Evolutionary conservation across 352 stramenopile genomes (phyloP).

Genomic region (Globisporangium spinosum): DNA sequence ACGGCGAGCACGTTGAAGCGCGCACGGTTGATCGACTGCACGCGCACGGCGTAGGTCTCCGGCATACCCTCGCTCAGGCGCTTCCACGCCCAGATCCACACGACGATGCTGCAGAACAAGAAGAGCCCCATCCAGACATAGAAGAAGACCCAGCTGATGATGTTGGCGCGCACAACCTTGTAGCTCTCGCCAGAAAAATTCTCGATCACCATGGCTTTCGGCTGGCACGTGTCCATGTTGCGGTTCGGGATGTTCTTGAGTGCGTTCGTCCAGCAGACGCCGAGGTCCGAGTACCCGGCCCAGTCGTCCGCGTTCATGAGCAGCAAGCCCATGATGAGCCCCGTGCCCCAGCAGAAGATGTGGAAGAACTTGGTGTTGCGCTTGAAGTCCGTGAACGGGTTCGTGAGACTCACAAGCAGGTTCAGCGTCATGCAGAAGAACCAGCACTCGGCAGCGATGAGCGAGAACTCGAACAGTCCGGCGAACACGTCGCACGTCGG

Average conservation of each 20-base stretch:
- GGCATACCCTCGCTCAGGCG: constrained; percentile 84
- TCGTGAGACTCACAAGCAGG: constrained; percentile 83
- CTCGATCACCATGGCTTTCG: constrained; percentile 42
- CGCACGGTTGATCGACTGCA: constrained; percentile 85
- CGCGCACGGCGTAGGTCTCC: constrained; percentile 80
- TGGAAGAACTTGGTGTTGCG: constrained; percentile 82
- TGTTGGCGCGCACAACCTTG: constrained; percentile 80
- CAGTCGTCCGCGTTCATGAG: constrained; percentile 74
- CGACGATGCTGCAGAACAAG: constrained; percentile 72
- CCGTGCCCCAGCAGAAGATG: constrained; percentile 76
- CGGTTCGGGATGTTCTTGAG: constrained; percentile 55
- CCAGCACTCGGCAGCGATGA: constrained; percentile 83
- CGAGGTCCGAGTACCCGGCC: constrained; percentile 82
- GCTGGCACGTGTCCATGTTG: constrained; percentile 26
- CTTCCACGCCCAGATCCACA: constrained; percentile 87
- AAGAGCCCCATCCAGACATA: constrained; percentile 87
- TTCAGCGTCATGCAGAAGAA: constrained; percentile 91
- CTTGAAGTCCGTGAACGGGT: constrained; percentile 90
- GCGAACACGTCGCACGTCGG: constrained; percentile 72
- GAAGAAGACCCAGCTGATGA: constrained; percentile 86
- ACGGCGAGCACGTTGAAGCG: constrained; percentile 88
- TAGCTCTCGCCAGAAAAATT: constrained; percentile 64
- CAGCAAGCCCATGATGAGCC: constrained; percentile 55
- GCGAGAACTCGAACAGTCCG: constrained; percentile 80
- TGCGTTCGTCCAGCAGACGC: constrained; percentile 86